Evolutionary conservation across 495 filamentous ascomycete genomes (phyloP).

Genomic region (Penicillium manginii): DNA sequence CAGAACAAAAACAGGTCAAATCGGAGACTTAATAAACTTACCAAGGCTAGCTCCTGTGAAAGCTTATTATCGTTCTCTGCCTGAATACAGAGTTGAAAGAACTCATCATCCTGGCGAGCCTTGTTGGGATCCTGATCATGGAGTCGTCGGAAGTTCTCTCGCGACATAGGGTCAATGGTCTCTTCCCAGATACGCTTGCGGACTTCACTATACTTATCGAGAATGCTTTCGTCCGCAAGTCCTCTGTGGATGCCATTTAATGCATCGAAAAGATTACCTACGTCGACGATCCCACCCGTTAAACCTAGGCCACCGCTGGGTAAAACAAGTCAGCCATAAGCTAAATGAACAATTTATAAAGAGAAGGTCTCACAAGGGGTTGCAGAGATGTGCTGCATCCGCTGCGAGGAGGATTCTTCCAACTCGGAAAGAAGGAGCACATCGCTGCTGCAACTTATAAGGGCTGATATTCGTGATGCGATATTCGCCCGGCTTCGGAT

Average conservation of each 20-base stretch:
- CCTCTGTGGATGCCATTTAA: conserved; percentile 59
- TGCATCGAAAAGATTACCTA: conserved; percentile 61
- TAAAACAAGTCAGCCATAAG: neutral
- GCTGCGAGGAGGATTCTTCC: conserved; percentile 61
- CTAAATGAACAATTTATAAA: neutral
- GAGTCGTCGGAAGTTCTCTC: conserved; percentile 51
- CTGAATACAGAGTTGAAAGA: conserved; percentile 35
- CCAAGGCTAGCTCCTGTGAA: conserved; percentile 29
- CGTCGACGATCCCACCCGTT: conserved; percentile 63
- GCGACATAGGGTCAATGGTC: conserved; percentile 60
- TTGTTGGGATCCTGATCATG: conserved; percentile 40
- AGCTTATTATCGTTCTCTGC: conserved; percentile 30
- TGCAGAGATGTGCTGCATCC: conserved; percentile 56
- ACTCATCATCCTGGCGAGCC: conserved; percentile 39
- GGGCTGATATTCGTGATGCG: conserved; percentile 56
- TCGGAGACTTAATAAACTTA: conserved; percentile 6
- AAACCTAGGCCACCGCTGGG: conserved; percentile 61
- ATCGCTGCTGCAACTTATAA: conserved; percentile 66
- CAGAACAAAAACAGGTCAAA: neutral
- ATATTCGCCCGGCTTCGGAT: conserved; percentile 61
- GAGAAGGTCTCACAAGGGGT: conserved; percentile 44
- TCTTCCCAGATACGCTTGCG: conserved; percentile 58
- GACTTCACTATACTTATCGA: conserved; percentile 60
- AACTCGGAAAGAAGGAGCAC: conserved; percentile 57
- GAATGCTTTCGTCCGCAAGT: conserved; percentile 56